phyloP scores from a whole-genome alignment of 2,329 filamentous ascomycete species.

The Reticulascus tulasneorum region DNA sequence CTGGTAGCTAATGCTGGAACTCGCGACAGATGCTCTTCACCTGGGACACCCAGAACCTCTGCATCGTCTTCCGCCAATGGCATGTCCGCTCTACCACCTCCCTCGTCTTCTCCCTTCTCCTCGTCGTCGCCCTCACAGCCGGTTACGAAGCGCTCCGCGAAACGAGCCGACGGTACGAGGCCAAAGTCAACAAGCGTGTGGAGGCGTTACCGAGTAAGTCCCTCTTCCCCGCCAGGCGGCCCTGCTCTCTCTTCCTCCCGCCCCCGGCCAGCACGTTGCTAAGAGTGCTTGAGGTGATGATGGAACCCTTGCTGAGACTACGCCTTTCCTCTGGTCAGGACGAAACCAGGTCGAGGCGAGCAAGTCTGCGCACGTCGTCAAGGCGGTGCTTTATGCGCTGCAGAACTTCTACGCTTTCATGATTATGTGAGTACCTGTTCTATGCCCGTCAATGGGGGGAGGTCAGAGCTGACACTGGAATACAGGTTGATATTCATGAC shows the following conservation, averaged over 20 bases:
- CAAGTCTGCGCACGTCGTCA: slow-evolving; percentile 69
- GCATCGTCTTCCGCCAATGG: slow-evolving; percentile 93
- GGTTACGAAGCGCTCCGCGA: slow-evolving; percentile 89
- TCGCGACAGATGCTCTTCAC: slow-evolving; percentile 86
- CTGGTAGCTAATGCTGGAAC: background rate
- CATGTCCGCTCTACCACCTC: slow-evolving; percentile 71
- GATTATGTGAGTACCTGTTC: slow-evolving; percentile 98
- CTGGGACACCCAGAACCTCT: slow-evolving; percentile 89
- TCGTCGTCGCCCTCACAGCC: slow-evolving; percentile 77
- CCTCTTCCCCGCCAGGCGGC: slow-evolving; percentile 1
- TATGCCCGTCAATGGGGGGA: too few species aligned
- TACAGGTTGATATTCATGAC: slow-evolving; percentile 96
- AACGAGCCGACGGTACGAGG: slow-evolving; percentile 72
- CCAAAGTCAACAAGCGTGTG: slow-evolving; percentile 42
- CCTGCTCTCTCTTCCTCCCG: slow-evolving; percentile 10
- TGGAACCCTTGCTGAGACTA: slow-evolving; percentile 56
- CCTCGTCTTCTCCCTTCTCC: slow-evolving; percentile 77
- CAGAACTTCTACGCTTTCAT: slow-evolving; percentile 99
- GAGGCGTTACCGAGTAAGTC: slow-evolving; percentile 50
- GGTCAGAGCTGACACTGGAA: slow-evolving; percentile 1
- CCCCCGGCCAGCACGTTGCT: slow-evolving; percentile 5
- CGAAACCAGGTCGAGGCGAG: slow-evolving; percentile 59
- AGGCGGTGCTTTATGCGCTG: slow-evolving; percentile 79
- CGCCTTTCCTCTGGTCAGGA: slow-evolving; percentile 67
- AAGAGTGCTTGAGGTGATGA: slow-evolving; percentile 20